Percentiles rank a stretch among this genome's conserved stretches.
Conservation (phyloP, 2,329 filamentous ascomycete species). For the Pseudopyrenochaeta lycopersici region DNA sequence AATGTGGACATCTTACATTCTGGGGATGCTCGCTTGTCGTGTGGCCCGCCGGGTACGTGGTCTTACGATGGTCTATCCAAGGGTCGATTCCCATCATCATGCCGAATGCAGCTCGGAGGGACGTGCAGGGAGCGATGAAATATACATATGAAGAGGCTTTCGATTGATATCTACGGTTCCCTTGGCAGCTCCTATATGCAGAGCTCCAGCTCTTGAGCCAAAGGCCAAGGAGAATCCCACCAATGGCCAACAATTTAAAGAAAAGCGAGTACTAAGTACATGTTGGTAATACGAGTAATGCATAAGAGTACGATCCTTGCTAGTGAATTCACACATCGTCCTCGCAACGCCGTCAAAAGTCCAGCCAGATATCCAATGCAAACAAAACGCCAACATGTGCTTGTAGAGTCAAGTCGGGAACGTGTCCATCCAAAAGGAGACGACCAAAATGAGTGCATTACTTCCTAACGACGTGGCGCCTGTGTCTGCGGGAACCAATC, state of each 20-base stretch:
- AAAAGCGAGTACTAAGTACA: background rate
- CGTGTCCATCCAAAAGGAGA: background rate
- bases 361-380: background rate
- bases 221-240: background rate
- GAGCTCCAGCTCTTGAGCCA: background rate
- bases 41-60: too few species aligned
- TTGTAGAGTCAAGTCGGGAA: background rate
- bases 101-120: too few species aligned
- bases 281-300: background rate
- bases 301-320: background rate
- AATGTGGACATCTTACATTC: too few species aligned
- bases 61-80: too few species aligned
- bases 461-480: background rate
- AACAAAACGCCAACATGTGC: background rate
- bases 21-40: too few species aligned
- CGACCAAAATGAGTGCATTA: background rate
- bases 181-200: background rate
- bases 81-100: too few species aligned
- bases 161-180: background rate
- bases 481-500: background rate
- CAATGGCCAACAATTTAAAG: background rate
- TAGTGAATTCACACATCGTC: background rate
- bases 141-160: background rate
- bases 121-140: background rate
- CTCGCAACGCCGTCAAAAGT: background rate